These are phyloP conservation scores for Zarea fungicola DNA, from an alignment of 2,329 filamentous ascomycete species.

Conservation along the genomic window DNA sequence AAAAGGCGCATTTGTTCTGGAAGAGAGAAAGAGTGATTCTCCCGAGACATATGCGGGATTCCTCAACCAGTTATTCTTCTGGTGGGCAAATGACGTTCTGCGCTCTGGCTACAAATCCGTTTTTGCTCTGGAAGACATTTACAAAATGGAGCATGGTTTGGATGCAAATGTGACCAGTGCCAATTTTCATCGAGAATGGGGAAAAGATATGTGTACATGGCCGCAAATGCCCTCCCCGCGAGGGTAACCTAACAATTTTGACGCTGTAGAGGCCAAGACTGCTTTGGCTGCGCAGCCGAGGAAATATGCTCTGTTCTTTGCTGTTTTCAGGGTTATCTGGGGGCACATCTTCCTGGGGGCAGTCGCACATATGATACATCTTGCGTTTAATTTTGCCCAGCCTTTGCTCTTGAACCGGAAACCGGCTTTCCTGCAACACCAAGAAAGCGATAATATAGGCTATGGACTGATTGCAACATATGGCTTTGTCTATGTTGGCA, in stretches of 20 bases:
- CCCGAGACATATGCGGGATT: background rate
- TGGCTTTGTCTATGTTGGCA: background rate
- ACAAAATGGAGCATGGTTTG: background rate
- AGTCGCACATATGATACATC: background rate
- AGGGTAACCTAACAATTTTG: too few species aligned
- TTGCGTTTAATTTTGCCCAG: background rate
- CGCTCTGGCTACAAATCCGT: background rate
- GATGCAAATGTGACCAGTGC: background rate
- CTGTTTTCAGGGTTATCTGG: background rate
- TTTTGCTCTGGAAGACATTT: background rate
- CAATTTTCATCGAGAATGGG: background rate
- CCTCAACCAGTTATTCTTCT: background rate
- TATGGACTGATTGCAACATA: background rate
- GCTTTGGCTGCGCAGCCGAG: background rate
- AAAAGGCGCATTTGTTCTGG: background rate
- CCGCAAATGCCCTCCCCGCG: too few species aligned
- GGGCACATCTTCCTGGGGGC: background rate
- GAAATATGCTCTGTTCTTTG: background rate
- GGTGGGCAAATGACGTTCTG: background rate
- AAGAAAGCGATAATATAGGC: background rate
- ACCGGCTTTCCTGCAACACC: background rate
- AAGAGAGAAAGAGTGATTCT: background rate
- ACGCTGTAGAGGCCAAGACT: background rate
- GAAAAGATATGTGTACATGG: background rate
- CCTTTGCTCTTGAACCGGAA: background rate